phyloP scores from a whole-genome alignment of 352 stramenopile species.

The Pythium sukuiense region DNA sequence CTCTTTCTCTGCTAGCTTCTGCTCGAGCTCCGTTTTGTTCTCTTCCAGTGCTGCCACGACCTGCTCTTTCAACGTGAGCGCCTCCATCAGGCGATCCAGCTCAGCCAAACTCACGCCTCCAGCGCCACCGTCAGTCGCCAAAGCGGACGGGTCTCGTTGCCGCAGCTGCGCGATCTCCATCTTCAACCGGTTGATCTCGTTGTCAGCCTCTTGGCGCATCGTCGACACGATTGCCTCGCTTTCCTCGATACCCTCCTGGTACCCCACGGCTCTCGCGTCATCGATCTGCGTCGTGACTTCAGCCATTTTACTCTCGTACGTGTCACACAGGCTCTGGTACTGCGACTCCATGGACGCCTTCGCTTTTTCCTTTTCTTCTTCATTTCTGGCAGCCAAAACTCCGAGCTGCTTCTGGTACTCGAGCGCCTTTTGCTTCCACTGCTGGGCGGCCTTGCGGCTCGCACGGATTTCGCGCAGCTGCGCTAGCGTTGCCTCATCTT shows the following conservation, averaged over 20 bases:
- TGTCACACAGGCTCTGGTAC: slow-evolving; percentile 64
- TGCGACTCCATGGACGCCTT: slow-evolving; percentile 54
- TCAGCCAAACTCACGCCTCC: slow-evolving; percentile 11
- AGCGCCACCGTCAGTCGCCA: neutral
- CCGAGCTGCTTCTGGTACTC: slow-evolving; percentile 63
- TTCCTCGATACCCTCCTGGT: slow-evolving; percentile 75
- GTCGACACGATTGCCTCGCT: slow-evolving; percentile 69
- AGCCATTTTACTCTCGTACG: slow-evolving; percentile 73
- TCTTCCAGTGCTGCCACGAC: slow-evolving; percentile 24
- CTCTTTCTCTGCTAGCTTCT: slow-evolving; percentile 15
- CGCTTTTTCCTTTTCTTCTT: slow-evolving; percentile 48
- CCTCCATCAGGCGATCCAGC: slow-evolving; percentile 21
- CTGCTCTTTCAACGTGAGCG: slow-evolving; percentile 26
- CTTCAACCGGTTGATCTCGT: slow-evolving; percentile 30
- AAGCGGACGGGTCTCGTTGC: slow-evolving; percentile 2
- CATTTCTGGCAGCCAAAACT: slow-evolving; percentile 37
- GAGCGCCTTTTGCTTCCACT: slow-evolving; percentile 73
- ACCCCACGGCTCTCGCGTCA: slow-evolving; percentile 59
- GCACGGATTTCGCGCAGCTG: slow-evolving; percentile 39
- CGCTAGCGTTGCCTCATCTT: slow-evolving; percentile 41
- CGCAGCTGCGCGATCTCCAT: slow-evolving; percentile 27
- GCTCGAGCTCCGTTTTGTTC: slow-evolving; percentile 17
- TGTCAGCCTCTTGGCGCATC: slow-evolving; percentile 52
- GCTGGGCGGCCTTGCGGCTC: slow-evolving; percentile 40
- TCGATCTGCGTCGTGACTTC: slow-evolving; percentile 77